Evolutionary conservation across 306 rosid species (phyloP), one percentile per base, ranked within the genome.

Genomic region (Potentilla sterilis): DNA sequence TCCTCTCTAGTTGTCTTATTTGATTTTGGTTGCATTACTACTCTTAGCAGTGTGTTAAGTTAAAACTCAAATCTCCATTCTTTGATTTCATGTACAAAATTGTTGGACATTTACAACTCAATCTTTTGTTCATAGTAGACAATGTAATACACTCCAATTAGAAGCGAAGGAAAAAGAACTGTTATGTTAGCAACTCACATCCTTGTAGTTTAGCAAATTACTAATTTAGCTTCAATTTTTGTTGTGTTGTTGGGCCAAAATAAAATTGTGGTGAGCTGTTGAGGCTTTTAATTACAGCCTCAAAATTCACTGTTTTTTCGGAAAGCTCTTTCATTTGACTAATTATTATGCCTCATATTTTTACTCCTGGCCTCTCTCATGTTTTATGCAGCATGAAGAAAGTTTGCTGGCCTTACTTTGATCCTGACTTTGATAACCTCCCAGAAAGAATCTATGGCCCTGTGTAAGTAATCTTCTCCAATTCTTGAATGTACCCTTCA

Each of bases 391-490:
- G 88, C 78, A 91, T 87, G 90, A 80, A 83, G 71, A 79, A 79
- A 71, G 86, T 89, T 67, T 89, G 87, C 75, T 86, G 79, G 87
- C 96, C 96, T 47, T 90, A 90, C 80, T 90, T 88, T 54, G 96
- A 90, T 87, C 96, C 96, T 55, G 91, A 90, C 24, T 90, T 86
- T 67, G 92, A 91, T 64, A 80, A 63, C 40, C 91, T 83, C 54
- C 81, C 75, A 11, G 92, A 91, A 74, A 86, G 97, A 73, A 80
- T 91, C 48, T 21, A 87, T 83, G 94, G 97, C 21, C 97, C 97
- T 35, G 67, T 81, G 97, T 89, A 80, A 78, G 94, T 70, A 40
- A 47, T 61, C 58, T 34, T 32, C 64, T 8, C 9, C 46, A 52
- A 42, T 67, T 65, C 59, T 74, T 51, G 48, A 35, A 59, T 81